A percentile compares a stretch with the other conserved stretches of the same genome.
Evolutionary conservation across 2,329 filamentous ascomycete species (phyloP).

Genomic region (Fusarium clavum): DNA sequence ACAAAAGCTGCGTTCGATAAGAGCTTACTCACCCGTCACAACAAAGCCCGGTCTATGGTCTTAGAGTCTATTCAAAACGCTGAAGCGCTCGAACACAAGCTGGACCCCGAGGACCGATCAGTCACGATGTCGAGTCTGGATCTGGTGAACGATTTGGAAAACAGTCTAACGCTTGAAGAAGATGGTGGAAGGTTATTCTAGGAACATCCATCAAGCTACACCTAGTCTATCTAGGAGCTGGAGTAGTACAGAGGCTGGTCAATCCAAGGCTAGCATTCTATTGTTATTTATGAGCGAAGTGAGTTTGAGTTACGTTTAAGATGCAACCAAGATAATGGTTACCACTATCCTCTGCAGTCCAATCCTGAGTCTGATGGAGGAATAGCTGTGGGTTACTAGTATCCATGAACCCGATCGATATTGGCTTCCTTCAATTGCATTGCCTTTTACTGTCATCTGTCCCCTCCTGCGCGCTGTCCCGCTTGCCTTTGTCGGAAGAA

Average conservation of each 20-base stretch:
- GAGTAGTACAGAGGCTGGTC: background rate
- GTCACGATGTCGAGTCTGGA: background rate
- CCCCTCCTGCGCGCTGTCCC: background rate
- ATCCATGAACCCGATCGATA: background rate
- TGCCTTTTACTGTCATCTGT: background rate
- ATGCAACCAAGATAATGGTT: background rate
- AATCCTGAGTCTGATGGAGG: background rate
- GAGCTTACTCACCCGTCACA: background rate
- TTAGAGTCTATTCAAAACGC: background rate
- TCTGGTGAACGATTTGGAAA: constrained; percentile 4
- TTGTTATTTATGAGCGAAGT: accelerated
- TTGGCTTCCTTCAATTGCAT: background rate
- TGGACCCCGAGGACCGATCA: accelerated
- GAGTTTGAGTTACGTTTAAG: background rate
- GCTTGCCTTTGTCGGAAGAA: background rate
- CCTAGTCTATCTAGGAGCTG: accelerated
- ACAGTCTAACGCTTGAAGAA: background rate
- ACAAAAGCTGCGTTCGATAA: accelerated
- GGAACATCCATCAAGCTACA: background rate
- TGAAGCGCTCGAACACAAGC: background rate
- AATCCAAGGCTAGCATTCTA: background rate
- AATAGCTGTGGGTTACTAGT: background rate
- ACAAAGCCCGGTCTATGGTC: background rate
- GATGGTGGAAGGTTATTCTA: background rate
- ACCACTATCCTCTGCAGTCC: background rate